A percentile compares a stretch with the other conserved stretches of the same genome.
phyloP scores from a whole-genome alignment of 1,284 basidiomycete species.

The Puccinia triticina region DNA sequence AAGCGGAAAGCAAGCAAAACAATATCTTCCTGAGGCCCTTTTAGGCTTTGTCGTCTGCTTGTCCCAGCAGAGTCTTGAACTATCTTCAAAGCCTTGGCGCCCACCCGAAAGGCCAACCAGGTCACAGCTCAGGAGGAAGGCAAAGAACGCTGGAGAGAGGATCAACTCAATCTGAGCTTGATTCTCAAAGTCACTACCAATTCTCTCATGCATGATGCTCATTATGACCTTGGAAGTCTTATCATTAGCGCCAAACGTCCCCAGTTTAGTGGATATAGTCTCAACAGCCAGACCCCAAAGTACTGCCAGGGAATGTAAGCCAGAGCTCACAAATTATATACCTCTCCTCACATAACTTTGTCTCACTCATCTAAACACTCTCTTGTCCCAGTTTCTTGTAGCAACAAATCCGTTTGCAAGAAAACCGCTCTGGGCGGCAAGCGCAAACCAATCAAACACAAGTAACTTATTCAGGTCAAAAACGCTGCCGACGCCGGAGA shows the following conservation, averaged over 20 bases:
- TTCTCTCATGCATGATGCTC: slow-evolving; percentile 11
- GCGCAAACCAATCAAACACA: background rate
- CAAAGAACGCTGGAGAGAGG: background rate
- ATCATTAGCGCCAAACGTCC: slow-evolving; percentile 6
- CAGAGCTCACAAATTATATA: background rate
- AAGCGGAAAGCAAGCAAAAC: background rate
- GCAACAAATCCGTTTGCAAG: slow-evolving; percentile 46
- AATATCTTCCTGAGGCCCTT: background rate
- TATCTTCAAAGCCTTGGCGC: slow-evolving; percentile 12
- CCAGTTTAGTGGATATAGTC: slow-evolving; percentile 32
- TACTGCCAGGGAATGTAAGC: slow-evolving; percentile 31
- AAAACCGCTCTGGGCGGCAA: background rate
- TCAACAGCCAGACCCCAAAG: slow-evolving; percentile 14
- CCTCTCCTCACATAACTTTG: background rate
- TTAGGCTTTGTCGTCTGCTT: background rate
- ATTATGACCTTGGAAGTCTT: background rate
- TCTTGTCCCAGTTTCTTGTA: background rate
- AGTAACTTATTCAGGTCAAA: background rate
- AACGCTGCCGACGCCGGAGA: background rate
- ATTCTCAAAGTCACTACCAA: slow-evolving; percentile 13
- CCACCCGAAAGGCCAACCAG: background rate
- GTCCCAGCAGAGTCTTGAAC: background rate
- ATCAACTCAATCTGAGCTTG: background rate
- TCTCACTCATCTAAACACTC: background rate
- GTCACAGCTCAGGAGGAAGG: background rate